Evolutionary conservation across 1,284 basidiomycete species (phyloP), one percentile per base, ranked within the genome.

Genomic region (Schizopora paradoxa): DNA sequence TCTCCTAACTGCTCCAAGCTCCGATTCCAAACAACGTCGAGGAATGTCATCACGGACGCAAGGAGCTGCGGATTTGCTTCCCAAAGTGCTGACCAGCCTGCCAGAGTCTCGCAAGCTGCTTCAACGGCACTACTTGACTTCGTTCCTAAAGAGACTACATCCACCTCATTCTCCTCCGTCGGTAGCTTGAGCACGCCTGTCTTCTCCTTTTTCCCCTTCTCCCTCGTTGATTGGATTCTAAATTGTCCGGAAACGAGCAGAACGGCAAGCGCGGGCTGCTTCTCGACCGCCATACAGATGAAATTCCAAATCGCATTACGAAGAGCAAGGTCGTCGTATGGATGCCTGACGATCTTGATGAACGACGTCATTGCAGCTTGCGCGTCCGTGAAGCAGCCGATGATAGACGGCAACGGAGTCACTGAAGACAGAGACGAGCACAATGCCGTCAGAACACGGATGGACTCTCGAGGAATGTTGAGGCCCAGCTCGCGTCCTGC

Each of bases 211-310:
- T 52, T 72, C 74, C 7, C 66, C 68, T 53, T 74, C 74, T 41
- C 61, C 47, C 23, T 60, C 36, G 26, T 43, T 40, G 22, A 46
- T 63, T 1, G 78, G 73, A 71, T 66, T 46, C 73, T 76, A 62
- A 78, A 82, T 44, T 76, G 75, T 2, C 82, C 92, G 0, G 79
- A 80, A 42, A 91, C 79, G 48, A 95, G 84, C 13, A 96, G 71
- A 35, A 79, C 77, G 0, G 90, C 90, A 4, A 96, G 72, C 0
- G 92, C 91, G 1, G 93, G 91, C 58, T 95, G 91, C 46, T 82
- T 86, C 52, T 90, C 82, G 16, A 93, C 80, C 2, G 91, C 83
- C 10, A 89, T 73, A 0, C 86, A 73, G 21, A 95, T 79, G 56
- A 96, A 86, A 48, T 75, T 77, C 91, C 93, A 96, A 1, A 89